These are phyloP conservation scores for Pseudoturritis turrita DNA, from an alignment of 345 rosid genomes.

Conservation along the genomic window DNA sequence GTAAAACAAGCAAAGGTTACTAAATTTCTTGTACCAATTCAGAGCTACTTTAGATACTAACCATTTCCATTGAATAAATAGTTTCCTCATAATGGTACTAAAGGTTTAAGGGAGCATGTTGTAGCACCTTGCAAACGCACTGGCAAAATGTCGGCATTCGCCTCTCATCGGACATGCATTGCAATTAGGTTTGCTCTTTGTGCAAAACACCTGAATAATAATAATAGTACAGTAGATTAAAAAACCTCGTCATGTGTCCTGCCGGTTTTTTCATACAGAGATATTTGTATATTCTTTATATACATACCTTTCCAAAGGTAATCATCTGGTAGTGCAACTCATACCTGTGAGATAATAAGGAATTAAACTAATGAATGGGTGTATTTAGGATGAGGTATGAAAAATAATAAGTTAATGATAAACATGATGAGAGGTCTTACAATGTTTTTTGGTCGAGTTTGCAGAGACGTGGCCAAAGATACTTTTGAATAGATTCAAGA, in stretches of 20 bases:
- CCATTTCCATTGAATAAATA: neutral
- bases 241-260: neutral
- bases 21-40: neutral
- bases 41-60: neutral
- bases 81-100: neutral
- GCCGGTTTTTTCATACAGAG: neutral
- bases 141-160: constrained; percentile 97
- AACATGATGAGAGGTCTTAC: constrained; percentile 38
- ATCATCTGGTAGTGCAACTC: constrained; percentile 98
- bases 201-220: constrained; percentile 84
- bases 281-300: neutral
- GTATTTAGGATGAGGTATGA: neutral
- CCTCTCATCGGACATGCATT: constrained; percentile 98
- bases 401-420: neutral
- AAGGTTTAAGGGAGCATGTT: constrained; percentile 5
- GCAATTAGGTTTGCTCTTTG: constrained; percentile 92
- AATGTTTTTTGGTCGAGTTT: constrained; percentile 87
- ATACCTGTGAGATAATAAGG: constrained; percentile 52
- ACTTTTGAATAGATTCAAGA: constrained; percentile 87
- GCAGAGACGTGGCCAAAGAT: constrained; percentile 97
- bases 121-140: constrained; percentile 94
- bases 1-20: constrained; percentile 22
- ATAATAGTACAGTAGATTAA: constrained; percentile 18
- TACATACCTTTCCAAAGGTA: constrained; percentile 91
- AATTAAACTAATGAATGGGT: constrained; percentile 23